A percentile compares a stretch with the other conserved stretches of the same genome.
Evolutionary conservation across 176 grass and related monocot genomes (phyloP).

Genomic region (Aegilops bicornis): DNA sequence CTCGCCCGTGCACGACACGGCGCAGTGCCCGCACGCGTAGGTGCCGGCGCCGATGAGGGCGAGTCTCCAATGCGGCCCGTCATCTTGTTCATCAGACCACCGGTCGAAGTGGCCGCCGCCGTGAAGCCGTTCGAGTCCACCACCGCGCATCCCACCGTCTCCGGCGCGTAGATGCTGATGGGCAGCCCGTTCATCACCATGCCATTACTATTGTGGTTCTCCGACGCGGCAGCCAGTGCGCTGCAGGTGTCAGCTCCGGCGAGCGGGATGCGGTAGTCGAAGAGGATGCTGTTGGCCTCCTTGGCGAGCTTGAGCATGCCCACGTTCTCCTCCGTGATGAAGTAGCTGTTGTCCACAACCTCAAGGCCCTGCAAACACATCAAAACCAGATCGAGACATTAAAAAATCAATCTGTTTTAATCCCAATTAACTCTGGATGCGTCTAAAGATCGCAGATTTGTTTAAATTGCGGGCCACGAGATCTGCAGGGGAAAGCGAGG

Average conservation of each 20-base stretch:
- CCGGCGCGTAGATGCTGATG: conserved; percentile 92
- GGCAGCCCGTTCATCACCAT: conserved; percentile 88
- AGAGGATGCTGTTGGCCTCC: conserved; percentile 79
- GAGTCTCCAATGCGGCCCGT: conserved; percentile 85
- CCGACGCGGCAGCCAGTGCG: not conserved
- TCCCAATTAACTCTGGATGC: not conserved
- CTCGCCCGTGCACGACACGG: conserved; percentile 87
- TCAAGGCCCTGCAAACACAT: conserved; percentile 53
- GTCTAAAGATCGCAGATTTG: not conserved
- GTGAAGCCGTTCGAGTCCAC: conserved; percentile 51
- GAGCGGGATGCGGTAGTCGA: conserved; percentile 83
- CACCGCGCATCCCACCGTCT: conserved; percentile 85
- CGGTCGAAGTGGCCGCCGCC: conserved; percentile 77
- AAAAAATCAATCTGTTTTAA: not conserved
- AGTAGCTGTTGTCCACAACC: conserved; percentile 82
- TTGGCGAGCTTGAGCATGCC: conserved; percentile 96
- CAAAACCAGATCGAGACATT: not conserved
- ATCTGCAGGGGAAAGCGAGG: not conserved
- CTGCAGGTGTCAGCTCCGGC: conserved; percentile 50
- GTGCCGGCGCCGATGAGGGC: conserved; percentile 83
- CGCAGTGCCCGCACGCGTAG: conserved; percentile 70
- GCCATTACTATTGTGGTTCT: not conserved
- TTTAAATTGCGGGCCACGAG: not conserved
- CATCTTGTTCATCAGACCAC: conserved; percentile 97
- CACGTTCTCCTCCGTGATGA: conserved; percentile 89